Conservation (phyloP, 257 asterid species). For the Leptodermis oblonga region DNA sequence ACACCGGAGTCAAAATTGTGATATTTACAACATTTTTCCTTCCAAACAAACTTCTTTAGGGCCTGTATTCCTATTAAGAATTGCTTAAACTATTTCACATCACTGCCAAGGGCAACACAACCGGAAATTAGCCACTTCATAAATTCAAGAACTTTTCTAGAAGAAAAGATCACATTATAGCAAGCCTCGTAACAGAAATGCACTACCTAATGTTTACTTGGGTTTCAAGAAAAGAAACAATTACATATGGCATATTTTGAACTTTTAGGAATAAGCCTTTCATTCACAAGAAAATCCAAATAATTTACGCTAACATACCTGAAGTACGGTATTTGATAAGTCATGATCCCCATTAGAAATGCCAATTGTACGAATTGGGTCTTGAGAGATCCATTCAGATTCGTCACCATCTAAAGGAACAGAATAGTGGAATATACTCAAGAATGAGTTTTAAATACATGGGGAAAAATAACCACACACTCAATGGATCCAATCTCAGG, state of each 20-base stretch:
- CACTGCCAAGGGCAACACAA: not conserved
- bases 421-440: not conserved
- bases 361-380: conserved; percentile 58
- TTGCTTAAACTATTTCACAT: not conserved
- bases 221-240: not conserved
- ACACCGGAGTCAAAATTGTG: not conserved
- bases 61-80: not conserved
- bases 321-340: conserved; percentile 62
- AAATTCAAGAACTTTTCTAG: not conserved
- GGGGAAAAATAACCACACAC: not conserved
- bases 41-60: not conserved
- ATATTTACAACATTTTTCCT: not conserved
- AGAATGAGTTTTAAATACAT: not conserved
- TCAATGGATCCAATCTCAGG: conserved; percentile 1
- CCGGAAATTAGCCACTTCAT: not conserved
- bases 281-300: not conserved
- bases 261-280: not conserved
- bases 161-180: not conserved
- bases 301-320: conserved; percentile 34
- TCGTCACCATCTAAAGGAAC: conserved; percentile 44
- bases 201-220: not conserved
- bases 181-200: not conserved
- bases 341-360: conserved; percentile 69
- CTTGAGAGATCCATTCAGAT: conserved; percentile 48
- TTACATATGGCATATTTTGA: not conserved